Evolutionary conservation across 1,284 basidiomycete species (phyloP).

Genomic region (Ceratobasidium sp.): DNA sequence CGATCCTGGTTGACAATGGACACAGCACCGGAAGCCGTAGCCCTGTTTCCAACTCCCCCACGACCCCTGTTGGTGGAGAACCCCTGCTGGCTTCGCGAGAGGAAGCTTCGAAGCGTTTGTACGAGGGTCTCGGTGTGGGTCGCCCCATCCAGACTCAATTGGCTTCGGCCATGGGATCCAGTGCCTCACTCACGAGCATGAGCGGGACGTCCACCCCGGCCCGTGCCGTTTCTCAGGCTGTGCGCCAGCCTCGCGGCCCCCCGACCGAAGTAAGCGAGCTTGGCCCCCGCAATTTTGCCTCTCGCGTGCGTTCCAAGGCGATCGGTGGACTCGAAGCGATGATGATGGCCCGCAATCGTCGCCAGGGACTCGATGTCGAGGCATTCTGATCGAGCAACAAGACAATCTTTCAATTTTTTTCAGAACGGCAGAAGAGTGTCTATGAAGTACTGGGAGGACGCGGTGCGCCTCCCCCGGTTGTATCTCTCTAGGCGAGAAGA

Average conservation of each 20-base stretch:
- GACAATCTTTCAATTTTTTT: conserved; percentile 17
- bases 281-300: conserved; percentile 87
- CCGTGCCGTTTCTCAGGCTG: conserved; percentile 60
- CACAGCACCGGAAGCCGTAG: conserved; percentile 38
- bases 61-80: conserved; percentile 40
- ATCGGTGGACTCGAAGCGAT: conserved; percentile 76
- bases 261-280: conserved; percentile 85
- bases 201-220: conserved; percentile 39
- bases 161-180: conserved; percentile 25
- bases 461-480: conserved; percentile 35
- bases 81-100: conserved; percentile 75
- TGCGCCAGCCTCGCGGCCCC: conserved; percentile 84
- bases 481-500: conserved; percentile 19
- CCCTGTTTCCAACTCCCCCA: conserved; percentile 38
- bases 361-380: conserved; percentile 59
- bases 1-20: conserved; percentile 38
- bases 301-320: conserved; percentile 77
- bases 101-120: conserved; percentile 78
- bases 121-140: conserved; percentile 80
- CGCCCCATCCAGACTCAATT: conserved; percentile 55
- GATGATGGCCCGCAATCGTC: conserved; percentile 74
- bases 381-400: conserved; percentile 57
- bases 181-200: conserved; percentile 42
- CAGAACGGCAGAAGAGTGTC: conserved; percentile 20
- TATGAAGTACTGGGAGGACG: conserved; percentile 36